Percentiles rank a stretch among this genome's conserved stretches.
phyloP scores from a whole-genome alignment of 352 stramenopile species.

The Globisporangium paroecandrum region DNA sequence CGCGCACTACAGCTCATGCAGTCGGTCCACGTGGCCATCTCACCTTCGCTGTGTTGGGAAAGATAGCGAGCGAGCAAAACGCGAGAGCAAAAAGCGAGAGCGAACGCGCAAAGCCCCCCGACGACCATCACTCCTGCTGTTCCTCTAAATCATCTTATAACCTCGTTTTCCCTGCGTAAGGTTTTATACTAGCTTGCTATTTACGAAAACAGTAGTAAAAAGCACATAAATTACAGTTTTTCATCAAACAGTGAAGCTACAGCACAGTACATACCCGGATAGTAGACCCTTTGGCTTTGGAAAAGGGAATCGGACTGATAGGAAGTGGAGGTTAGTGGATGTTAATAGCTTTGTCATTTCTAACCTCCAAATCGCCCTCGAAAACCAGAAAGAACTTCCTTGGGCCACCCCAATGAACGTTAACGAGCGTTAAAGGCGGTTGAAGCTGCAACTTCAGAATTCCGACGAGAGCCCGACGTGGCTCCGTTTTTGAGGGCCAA shows the following conservation, averaged over 20 bases:
- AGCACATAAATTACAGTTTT: background rate
- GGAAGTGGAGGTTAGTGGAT: background rate
- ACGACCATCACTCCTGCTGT: background rate
- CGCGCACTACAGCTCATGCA: background rate
- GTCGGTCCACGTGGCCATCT: conserved; percentile 14
- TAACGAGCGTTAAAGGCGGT: conserved; percentile 3
- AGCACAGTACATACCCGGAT: background rate
- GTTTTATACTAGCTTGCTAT: background rate
- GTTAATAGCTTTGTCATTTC: background rate
- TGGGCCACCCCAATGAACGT: background rate
- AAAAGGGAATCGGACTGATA: background rate
- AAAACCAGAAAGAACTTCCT: background rate
- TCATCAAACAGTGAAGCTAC: background rate
- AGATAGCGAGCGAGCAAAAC: conserved; percentile 20
- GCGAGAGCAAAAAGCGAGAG: background rate
- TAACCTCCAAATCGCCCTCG: background rate
- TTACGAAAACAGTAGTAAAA: background rate
- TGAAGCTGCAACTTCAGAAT: conserved; percentile 12
- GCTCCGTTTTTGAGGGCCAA: background rate
- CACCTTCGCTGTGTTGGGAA: conserved; percentile 18
- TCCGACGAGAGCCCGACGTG: conserved; percentile 18
- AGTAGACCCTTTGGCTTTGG: background rate
- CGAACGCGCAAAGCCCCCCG: background rate
- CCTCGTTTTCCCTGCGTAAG: background rate
- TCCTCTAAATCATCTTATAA: background rate